Evolutionary conservation across 2,329 filamentous ascomycete genomes (phyloP).

Genomic region (Pseudogymnoascus sp.): DNA sequence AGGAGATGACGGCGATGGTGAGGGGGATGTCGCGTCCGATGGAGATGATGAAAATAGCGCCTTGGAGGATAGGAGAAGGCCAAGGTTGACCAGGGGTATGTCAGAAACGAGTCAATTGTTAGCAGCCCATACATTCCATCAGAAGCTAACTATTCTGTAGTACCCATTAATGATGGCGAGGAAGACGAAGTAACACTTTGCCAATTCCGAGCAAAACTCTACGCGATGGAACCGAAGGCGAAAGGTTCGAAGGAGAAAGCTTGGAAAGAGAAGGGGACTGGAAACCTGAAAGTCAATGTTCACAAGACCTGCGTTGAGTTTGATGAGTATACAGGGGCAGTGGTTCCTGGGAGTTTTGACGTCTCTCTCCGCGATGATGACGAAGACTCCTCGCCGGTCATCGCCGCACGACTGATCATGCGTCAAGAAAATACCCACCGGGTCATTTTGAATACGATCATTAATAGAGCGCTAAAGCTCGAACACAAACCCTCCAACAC

Average conservation of each 20-base stretch:
- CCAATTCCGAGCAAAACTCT: constrained; percentile 74
- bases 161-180: constrained; percentile 75
- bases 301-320: constrained; percentile 48
- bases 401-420: constrained; percentile 63
- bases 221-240: constrained; percentile 59
- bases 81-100: constrained; percentile 62
- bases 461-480: constrained; percentile 72
- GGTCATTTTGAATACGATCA: constrained; percentile 75
- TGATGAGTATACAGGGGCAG: constrained; percentile 39
- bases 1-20: constrained; percentile 32
- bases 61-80: constrained; percentile 55
- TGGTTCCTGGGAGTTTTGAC: constrained; percentile 48
- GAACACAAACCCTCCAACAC: constrained; percentile 59
- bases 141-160: constrained; percentile 31
- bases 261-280: constrained; percentile 86
- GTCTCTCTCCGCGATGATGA: constrained; percentile 42
- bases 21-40: constrained; percentile 35
- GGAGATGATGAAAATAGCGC: constrained; percentile 40
- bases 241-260: constrained; percentile 47
- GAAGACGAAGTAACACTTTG: constrained; percentile 70
- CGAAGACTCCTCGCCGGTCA: constrained; percentile 19
- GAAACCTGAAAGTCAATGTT: constrained; percentile 78
- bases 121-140: constrained; percentile 17
- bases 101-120: constrained; percentile 13
- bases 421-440: constrained; percentile 83